Percentiles rank a stretch among this genome's conserved stretches.
Conservation (phyloP, 78 protist genomes). For the Dictyostelium purpureum region DNA sequence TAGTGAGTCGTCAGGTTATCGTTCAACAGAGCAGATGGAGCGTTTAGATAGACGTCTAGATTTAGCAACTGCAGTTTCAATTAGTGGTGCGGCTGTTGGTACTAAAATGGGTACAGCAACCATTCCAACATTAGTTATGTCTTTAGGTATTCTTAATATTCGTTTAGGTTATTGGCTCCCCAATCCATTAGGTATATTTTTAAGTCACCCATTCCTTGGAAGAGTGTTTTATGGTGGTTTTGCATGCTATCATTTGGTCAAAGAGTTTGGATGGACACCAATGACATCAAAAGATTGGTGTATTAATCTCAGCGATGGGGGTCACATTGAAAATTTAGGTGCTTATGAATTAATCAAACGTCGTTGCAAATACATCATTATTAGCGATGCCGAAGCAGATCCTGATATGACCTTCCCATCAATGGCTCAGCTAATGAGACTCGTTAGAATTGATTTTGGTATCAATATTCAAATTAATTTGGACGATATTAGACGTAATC, state of each 20-base stretch:
- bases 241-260: conserved; percentile 74
- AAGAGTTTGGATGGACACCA: conserved; percentile 78
- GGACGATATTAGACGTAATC: conserved; percentile 56
- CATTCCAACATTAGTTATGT: conserved; percentile 65
- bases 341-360: conserved; percentile 68
- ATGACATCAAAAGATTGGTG: conserved; percentile 76
- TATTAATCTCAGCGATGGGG: conserved; percentile 62
- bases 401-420: conserved; percentile 77
- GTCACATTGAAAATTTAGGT: conserved; percentile 69
- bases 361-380: conserved; percentile 64
- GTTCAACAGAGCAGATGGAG: conserved; percentile 76
- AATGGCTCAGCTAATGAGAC: conserved; percentile 68
- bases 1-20: conserved; percentile 41
- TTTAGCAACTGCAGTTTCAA: conserved; percentile 68
- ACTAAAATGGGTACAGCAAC: conserved; percentile 80
- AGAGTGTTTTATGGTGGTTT: conserved; percentile 75
- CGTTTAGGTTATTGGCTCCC: conserved; percentile 76
- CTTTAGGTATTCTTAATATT: conserved; percentile 59
- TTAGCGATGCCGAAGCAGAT: conserved; percentile 66
- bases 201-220: conserved; percentile 60
- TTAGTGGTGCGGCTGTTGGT: conserved; percentile 74
- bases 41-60: conserved; percentile 57
- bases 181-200: conserved; percentile 66
- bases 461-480: conserved; percentile 73
- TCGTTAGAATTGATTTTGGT: conserved; percentile 75